A percentile compares a stretch with the other conserved stretches of the same genome.
phyloP scores from a whole-genome alignment of 192 early-diverging fungal genomes.

The Entophlyctis helioformis region DNA sequence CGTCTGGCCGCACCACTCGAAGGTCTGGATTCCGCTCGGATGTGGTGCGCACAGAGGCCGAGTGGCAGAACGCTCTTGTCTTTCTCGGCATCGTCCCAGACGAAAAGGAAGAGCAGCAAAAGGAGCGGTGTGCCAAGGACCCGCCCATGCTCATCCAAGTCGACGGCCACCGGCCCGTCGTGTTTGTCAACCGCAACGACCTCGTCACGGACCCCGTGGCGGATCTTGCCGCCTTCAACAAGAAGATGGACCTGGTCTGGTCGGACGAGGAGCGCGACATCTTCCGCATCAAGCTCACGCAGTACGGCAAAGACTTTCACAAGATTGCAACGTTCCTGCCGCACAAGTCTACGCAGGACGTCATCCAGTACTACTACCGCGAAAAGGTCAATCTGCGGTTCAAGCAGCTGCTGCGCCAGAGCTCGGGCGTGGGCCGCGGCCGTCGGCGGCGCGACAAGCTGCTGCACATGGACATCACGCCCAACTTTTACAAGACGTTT shows the following conservation, averaged over 20 bases:
- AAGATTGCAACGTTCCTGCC: constrained; percentile 21
- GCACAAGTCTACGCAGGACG: constrained; percentile 27
- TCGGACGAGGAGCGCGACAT: constrained; percentile 16
- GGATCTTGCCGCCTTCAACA: constrained; percentile 22
- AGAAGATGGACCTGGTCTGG: constrained; percentile 20
- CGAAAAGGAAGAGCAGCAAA: constrained; percentile 10
- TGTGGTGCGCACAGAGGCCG: constrained; percentile 35
- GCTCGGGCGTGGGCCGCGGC: too few species aligned
- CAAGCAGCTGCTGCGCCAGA: too few species aligned
- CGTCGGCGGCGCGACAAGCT: too few species aligned
- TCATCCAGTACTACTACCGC: constrained; percentile 37
- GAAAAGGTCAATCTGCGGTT: too few species aligned
- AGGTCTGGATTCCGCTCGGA: constrained; percentile 35
- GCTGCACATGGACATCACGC: too few species aligned
- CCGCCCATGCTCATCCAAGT: constrained; percentile 20
- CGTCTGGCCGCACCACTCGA: too few species aligned
- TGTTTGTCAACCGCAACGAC: constrained; percentile 18
- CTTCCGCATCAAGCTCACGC: constrained; percentile 20
- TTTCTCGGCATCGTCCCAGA: constrained; percentile 4
- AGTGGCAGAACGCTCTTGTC: constrained; percentile 29
- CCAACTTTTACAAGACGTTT: too few species aligned
- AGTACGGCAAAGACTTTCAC: constrained; percentile 34
- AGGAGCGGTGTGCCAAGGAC: constrained; percentile 5
- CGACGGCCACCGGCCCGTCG: constrained; percentile 5
- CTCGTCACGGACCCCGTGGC: constrained; percentile 24